Base-by-base conservation (phyloP, 2,329 filamentous ascomycete species). In the Fusarium stilboides region DNA sequence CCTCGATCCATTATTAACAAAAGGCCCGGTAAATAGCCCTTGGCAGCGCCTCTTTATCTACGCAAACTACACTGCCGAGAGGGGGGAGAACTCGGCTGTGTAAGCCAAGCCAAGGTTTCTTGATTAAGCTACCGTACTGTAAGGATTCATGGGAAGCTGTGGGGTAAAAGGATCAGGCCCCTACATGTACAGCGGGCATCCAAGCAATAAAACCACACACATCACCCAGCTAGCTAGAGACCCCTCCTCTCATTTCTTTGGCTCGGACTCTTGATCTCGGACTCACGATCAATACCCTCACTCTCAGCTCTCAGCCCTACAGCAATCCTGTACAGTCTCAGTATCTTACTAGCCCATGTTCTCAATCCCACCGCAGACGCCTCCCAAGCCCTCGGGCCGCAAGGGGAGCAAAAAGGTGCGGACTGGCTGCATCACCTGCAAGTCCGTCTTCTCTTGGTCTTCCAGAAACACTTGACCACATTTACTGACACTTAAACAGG, bases 341-440 rank as follows among this genome's bases (percentile, higher is more conserved):
- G 26, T 19, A 50, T 26, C 8, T 15, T 42, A 12, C 24, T 46
- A 14, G 31, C 17, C 39, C 40, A 70, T 70, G 68, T 50, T 51
- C 52, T 31, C 57, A 13, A 2, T 54, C 20, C 33, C 69, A 4
- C 34, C 68, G 2, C 57, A 63, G 5, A 47, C 62, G 10, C 15
- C 57, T 15, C 37, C 64, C 10, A 62, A 58, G 43, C 57, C 74
- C 9, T 77, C 74, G 10, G 78, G 78, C 20, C 78, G 78, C 26
- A 83, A 82, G 70, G 82, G 82, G 15, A 82, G 77, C 46, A 81
- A 79, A 71, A 84, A 84, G 68, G 82, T 84, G 54, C 78, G 81
- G 53, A 84, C 83, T 8, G 85, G 85, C 15, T 87, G 85, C 75
- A 78, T 85, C 57, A 87, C 85, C 49, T 87, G 85, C 84, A 87